phyloP scores from a whole-genome alignment of 257 asterid species.

The Nicotiana tabacum region DNA sequence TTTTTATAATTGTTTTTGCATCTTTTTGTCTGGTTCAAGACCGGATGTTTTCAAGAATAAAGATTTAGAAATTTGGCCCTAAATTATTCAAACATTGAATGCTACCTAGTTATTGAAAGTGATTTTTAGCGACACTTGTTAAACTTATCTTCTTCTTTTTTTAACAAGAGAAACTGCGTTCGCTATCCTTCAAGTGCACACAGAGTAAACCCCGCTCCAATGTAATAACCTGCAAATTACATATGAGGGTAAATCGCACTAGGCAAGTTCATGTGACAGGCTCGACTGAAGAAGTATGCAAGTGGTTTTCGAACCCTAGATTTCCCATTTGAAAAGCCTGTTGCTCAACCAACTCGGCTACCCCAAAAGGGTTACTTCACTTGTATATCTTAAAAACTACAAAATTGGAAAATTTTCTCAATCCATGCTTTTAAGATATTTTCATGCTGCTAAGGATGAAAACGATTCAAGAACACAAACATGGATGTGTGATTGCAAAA shows the following conservation, averaged over 20 bases:
- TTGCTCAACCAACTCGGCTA: no score
- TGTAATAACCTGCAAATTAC: no score
- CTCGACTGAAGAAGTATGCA: no score
- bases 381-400: not conserved
- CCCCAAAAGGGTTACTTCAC: no score
- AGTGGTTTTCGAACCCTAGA: no score
- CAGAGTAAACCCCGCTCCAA: accelerated
- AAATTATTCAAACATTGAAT: not conserved
- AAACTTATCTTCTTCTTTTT: not conserved
- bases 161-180: no score
- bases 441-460: not conserved
- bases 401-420: not conserved
- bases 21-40: not conserved
- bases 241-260: accelerated
- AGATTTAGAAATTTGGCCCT: not conserved
- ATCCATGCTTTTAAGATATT: not conserved
- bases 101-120: not conserved
- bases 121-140: not conserved
- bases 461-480: not conserved
- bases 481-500: not conserved
- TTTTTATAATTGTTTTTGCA: not conserved
- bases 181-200: accelerated
- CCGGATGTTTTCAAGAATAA: not conserved
- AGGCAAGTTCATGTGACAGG: no score
- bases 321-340: no score